Evolutionary conservation across 306 rosid species (phyloP).

Genomic region (barrel medic (Medicago truncatula)): MtrunA17r5.0-ANR NC_053046.1:10132001-10132500

Average conservation of each 20-base stretch:
- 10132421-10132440: conserved; percentile 69
- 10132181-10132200: conserved; percentile 12
- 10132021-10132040: conserved; percentile 83
- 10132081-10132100: conserved; percentile 96
- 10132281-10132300: conserved; percentile 19
- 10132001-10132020: conserved; percentile 61
- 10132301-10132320: conserved; percentile 18
- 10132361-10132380: conserved; percentile 91
- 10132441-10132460: conserved; percentile 16
- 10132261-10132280: conserved; percentile 27
- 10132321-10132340: conserved; percentile 16
- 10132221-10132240: conserved; percentile 3
- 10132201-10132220: neutral
- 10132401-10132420: conserved; percentile 82
- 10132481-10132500: conserved; percentile 18
- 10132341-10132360: conserved; percentile 96
- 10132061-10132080: conserved; percentile 60
- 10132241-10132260: neutral
- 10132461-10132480: conserved; percentile 22
- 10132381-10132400: conserved; percentile 81
- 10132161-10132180: conserved; percentile 10
- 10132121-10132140: conserved; percentile 40
- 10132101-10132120: conserved; percentile 72
- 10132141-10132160: conserved; percentile 31
- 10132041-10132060: conserved; percentile 85